phyloP scores from a whole-genome alignment of 805 yeast species.

The Wickerhamomyces canadensis region DNA sequence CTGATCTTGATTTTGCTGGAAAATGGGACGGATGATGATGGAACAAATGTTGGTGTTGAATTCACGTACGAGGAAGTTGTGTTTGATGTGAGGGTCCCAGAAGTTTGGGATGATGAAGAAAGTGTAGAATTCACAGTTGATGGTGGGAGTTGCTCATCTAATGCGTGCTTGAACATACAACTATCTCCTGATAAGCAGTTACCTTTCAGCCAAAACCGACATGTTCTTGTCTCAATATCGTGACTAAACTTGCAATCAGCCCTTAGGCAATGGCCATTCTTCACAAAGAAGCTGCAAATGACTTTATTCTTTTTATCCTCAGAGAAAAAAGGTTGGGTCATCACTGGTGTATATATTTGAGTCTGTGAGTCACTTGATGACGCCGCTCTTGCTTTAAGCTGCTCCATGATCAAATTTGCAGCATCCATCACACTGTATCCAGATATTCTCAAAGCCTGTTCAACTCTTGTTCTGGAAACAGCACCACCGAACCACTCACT shows the following conservation, averaged over 20 bases:
- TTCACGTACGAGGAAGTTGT: conserved; percentile 1
- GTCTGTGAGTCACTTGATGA: not conserved
- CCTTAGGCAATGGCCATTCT: conserved; percentile 37
- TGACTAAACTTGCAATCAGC: conserved; percentile 42
- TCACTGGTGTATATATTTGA: too few relatives aligned
- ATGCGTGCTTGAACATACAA: conserved; percentile 34
- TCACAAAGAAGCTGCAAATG: conserved; percentile 36
- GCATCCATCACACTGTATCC: conserved; percentile 31
- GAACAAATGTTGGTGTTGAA: conserved; percentile 4
- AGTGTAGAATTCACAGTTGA: conserved; percentile 1
- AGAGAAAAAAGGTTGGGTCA: conserved; percentile 3
- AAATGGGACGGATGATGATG: not conserved
- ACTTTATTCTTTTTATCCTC: conserved; percentile 15
- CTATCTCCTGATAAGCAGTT: conserved; percentile 36
- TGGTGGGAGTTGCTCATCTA: conserved; percentile 6
- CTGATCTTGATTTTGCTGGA: conserved; percentile 7
- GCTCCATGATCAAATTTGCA: conserved; percentile 14
- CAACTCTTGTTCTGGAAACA: conserved; percentile 28
- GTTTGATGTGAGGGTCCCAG: not conserved
- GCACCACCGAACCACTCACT: conserved; percentile 28
- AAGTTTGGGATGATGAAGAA: conserved; percentile 3
- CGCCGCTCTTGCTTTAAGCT: conserved; percentile 9
- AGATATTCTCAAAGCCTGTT: conserved; percentile 29
- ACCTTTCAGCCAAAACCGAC: conserved; percentile 43
- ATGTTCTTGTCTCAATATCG: conserved; percentile 35